Base-by-base conservation (phyloP, 345 rosid genomes). In the Brassica cretica region DNA sequence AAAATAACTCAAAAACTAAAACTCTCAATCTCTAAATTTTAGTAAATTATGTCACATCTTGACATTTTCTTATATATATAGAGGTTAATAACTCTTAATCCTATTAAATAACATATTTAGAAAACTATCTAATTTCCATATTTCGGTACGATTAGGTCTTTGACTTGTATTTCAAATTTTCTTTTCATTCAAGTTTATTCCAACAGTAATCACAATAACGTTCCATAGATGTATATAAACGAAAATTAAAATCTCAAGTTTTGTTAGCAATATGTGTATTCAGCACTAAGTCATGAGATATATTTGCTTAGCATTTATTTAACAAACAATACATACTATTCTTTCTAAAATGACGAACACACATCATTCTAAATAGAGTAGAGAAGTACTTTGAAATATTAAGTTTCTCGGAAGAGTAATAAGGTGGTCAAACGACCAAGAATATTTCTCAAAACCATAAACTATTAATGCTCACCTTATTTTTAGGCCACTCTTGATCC, bases 181-280 rank as follows among this genome's bases (percentile, higher is more conserved):
- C n/a, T n/a, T n/a, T n/a, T n/a, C n/a, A n/a, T n/a, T n/a, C n/a
- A n/a, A n/a, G n/a, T n/a, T n/a, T n/a, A n/a, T n/a, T n/a, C n/a
- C n/a, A n/a, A n/a, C n/a, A n/a, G n/a, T n/a, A n/a, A 14, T 64
- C 69, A 32, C 58, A 16, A 75, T 65, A 18, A 74, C 18, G 16
- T 29, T 63, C 29, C 30, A 62, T 29, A 63, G 8, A 41, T 35
- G 12, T n/a, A n/a, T 41, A 41, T 10, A 41, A 41, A 41, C 14
- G 14, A 16, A 15, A 16, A n/a, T 15, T 51, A 51, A 51, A n/a
- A 11, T 30, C n/a, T 73, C 64, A 64, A 46, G 32, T 73, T 62
- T 64, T 63, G 53, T 18, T 64, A 70, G n/a, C n/a, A n/a, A n/a
- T n/a, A 32, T 49, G 24, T 30, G 18, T 16, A 16, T 7, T 64